Conservation (phyloP, 768 basidiomycete species). For the Rhizopogon roseolus region DNA sequence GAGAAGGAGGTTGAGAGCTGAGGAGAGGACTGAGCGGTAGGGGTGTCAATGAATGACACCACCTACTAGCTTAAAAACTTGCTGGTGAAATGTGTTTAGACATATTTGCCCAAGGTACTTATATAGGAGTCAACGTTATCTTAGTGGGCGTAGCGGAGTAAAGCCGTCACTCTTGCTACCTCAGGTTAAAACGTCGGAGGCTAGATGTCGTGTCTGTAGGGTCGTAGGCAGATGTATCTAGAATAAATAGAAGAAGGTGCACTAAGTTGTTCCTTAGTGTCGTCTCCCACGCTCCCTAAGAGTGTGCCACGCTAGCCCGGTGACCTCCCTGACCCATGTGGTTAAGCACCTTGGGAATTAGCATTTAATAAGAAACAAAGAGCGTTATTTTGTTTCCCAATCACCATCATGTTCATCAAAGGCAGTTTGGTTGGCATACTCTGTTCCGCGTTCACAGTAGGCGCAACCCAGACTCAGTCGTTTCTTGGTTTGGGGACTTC, state of each 20-base stretch:
- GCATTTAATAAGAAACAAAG: not conserved
- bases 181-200: not conserved
- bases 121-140: too few species aligned
- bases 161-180: too few species aligned
- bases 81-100: not conserved
- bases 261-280: not conserved
- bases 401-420: not conserved
- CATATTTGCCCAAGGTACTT: not conserved
- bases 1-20: not conserved
- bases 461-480: constrained; percentile 19
- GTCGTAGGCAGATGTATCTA: too few species aligned
- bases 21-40: not conserved
- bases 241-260: not conserved
- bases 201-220: too few species aligned
- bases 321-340: not conserved
- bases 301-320: not conserved
- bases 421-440: not conserved
- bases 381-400: not conserved
- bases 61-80: not conserved
- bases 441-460: not conserved
- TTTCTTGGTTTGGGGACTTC: constrained; percentile 7
- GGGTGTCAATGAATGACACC: not conserved
- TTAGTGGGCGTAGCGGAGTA: too few species aligned
- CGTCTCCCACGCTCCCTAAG: not conserved
- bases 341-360: not conserved